Conservation (phyloP, 768 basidiomycete species). For the Lactifluus hygrophoroides region DNA sequence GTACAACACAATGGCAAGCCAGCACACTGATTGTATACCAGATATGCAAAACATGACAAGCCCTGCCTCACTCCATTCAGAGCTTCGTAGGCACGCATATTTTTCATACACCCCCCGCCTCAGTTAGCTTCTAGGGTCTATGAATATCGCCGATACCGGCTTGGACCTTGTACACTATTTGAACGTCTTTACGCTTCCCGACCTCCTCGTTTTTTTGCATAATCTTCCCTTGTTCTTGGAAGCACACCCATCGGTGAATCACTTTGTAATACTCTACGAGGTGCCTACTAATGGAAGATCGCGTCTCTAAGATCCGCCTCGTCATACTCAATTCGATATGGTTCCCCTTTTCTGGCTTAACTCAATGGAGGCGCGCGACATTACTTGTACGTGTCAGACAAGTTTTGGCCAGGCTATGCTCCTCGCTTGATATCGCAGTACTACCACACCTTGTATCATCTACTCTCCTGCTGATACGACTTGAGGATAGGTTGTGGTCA, state of each 20-base stretch:
- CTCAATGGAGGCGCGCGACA: constrained; percentile 31
- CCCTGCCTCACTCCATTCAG: constrained; percentile 28
- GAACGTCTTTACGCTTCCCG: constrained; percentile 39
- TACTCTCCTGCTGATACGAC: neutral
- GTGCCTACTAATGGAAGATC: neutral
- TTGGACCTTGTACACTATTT: constrained; percentile 33
- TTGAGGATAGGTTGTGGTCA: constrained; percentile 40
- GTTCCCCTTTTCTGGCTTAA: constrained; percentile 47
- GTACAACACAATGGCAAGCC: neutral
- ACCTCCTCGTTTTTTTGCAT: constrained; percentile 51
- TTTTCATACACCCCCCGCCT: neutral
- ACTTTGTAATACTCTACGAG: neutral
- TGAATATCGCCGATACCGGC: constrained; percentile 19
- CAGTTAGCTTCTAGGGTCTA: constrained; percentile 17
- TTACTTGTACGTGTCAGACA: constrained; percentile 48
- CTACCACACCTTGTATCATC: neutral
- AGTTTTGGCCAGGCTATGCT: constrained; percentile 40
- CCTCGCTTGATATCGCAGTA: constrained; percentile 27
- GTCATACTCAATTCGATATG: constrained; percentile 61
- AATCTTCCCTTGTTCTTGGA: constrained; percentile 41
- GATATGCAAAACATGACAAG: constrained; percentile 44
- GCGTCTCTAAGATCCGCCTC: constrained; percentile 39
- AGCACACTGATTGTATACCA: constrained; percentile 22
- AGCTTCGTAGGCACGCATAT: constrained; percentile 19
- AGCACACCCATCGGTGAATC: constrained; percentile 37